phyloP scores from a whole-genome alignment of 805 yeast genomes.

The Spathaspora girioi region DNA sequence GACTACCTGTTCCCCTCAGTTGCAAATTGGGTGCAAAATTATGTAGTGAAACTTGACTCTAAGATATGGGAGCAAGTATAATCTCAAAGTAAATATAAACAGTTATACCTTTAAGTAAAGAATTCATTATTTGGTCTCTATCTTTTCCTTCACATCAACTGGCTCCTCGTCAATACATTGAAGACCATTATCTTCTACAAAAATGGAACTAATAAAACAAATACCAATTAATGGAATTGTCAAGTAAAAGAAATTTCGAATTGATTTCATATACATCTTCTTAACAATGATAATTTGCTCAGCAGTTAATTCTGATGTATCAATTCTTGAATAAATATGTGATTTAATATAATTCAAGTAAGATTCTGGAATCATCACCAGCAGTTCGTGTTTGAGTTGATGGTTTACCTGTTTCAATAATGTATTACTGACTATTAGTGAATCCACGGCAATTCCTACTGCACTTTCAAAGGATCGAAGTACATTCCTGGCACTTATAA shows the following conservation, averaged over 20 bases:
- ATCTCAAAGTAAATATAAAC: too few relatives aligned
- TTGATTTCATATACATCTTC: constrained; percentile 28
- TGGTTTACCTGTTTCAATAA: constrained; percentile 19
- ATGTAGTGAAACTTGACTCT: too few relatives aligned
- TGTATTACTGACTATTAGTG: constrained; percentile 35
- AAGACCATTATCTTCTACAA: constrained; percentile 33
- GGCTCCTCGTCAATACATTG: constrained; percentile 31
- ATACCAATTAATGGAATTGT: constrained; percentile 32
- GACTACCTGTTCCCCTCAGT: too few relatives aligned
- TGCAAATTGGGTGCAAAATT: too few relatives aligned
- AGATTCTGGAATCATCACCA: constrained; percentile 7
- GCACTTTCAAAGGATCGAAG: constrained; percentile 61
- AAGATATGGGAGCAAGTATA: too few relatives aligned
- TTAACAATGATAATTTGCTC: constrained; percentile 20
- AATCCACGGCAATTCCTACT: constrained; percentile 49
- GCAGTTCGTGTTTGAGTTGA: not conserved
- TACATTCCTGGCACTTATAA: constrained; percentile 54
- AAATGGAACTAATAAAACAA: constrained; percentile 25
- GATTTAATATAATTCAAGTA: constrained; percentile 20
- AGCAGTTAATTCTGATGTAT: constrained; percentile 12
- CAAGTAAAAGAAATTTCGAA: constrained; percentile 31
- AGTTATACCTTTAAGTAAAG: too few relatives aligned
- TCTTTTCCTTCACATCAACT: not conserved
- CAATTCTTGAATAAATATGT: constrained; percentile 23
- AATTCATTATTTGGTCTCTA: not conserved